phyloP scores from a whole-genome alignment of 2,329 filamentous ascomycete species.

The Xylaria sp. region DNA sequence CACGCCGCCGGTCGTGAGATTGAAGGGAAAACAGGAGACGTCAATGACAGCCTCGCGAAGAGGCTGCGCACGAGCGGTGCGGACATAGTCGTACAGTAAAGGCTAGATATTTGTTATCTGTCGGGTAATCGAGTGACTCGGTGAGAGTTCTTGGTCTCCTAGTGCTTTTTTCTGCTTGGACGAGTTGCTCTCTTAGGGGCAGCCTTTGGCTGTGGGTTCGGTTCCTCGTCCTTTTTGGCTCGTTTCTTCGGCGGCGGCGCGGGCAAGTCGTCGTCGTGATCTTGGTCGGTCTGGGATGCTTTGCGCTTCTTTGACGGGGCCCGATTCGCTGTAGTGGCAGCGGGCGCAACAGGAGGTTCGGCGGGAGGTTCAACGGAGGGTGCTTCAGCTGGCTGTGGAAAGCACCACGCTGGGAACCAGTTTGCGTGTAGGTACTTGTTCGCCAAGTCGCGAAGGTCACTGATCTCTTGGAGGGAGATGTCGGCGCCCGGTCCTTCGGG shows the following conservation, averaged over 20 bases:
- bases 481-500: not conserved
- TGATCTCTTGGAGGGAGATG: not conserved
- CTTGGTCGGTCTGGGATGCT: not conserved
- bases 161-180: too few species aligned
- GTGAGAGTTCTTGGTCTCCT: too few species aligned
- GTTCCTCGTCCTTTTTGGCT: not conserved
- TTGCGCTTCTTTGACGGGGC: not conserved
- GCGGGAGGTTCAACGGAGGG: not conserved
- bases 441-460: not conserved
- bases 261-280: not conserved
- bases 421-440: not conserved
- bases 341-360: not conserved
- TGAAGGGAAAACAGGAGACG: not conserved
- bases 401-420: not conserved
- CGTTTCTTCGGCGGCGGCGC: not conserved
- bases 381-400: not conserved
- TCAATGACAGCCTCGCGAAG: conserved; percentile 42
- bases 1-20: conserved; percentile 12
- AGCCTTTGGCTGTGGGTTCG: too few species aligned
- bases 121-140: too few species aligned
- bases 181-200: too few species aligned
- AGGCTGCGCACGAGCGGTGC: conserved; percentile 41
- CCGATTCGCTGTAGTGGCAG: not conserved
- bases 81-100: conserved; percentile 35
- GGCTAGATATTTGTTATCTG: too few species aligned